phyloP scores from a whole-genome alignment of 495 filamentous ascomycete species.

The Aspergillus cristatus region DNA sequence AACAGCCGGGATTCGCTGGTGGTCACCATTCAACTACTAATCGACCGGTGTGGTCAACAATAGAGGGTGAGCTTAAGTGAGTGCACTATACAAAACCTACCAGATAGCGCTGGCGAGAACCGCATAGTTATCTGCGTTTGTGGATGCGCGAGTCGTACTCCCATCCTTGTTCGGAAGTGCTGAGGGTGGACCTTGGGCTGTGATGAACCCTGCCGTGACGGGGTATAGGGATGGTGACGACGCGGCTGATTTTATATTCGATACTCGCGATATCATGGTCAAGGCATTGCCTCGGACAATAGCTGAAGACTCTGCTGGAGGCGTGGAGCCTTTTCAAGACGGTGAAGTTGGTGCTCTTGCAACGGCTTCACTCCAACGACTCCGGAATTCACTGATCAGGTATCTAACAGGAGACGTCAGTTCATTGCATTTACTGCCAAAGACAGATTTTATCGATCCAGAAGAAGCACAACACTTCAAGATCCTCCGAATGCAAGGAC shows the following conservation, averaged over 20 bases:
- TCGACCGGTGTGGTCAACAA: too few species aligned
- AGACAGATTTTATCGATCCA: slow-evolving; percentile 1
- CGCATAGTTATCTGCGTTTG: too few species aligned
- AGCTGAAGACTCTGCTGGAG: neutral
- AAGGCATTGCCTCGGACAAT: slow-evolving; percentile 11
- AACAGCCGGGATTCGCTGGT: too few species aligned
- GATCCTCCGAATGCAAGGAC: slow-evolving; percentile 16
- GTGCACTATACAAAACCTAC: too few species aligned
- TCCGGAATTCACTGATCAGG: slow-evolving; percentile 21
- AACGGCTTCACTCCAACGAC: slow-evolving; percentile 17
- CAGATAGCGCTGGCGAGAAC: too few species aligned
- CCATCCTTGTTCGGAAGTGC: slow-evolving; percentile 9
- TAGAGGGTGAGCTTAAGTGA: too few species aligned
- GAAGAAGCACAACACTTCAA: slow-evolving; percentile 5
- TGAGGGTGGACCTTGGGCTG: slow-evolving; percentile 13
- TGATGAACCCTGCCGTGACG: slow-evolving; percentile 9
- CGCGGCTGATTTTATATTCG: slow-evolving; percentile 12
- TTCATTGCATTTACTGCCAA: slow-evolving; percentile 14
- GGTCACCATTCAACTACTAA: too few species aligned
- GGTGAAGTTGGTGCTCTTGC: slow-evolving; percentile 17
- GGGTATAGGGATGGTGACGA: neutral
- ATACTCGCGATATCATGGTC: slow-evolving; percentile 12
- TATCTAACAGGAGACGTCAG: slow-evolving; percentile 24
- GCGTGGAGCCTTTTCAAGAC: slow-evolving; percentile 5
- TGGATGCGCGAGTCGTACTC: too few species aligned